phyloP scores from a whole-genome alignment of 108 stramenopile species.

The Cyclotella cryptica region DNA sequence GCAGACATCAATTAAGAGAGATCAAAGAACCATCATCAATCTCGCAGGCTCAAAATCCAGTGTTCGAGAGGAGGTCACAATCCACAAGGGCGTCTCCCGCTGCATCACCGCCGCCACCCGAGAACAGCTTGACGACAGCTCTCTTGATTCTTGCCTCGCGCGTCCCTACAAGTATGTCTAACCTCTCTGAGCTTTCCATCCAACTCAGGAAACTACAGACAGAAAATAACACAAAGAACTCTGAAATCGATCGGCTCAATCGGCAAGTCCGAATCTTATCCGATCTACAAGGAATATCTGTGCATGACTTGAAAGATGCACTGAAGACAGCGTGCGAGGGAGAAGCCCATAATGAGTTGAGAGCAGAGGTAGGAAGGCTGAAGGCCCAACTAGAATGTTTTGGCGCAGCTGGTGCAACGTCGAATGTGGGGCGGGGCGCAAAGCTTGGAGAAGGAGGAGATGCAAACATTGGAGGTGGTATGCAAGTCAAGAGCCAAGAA shows the following conservation, averaged over 20 bases:
- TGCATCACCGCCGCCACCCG: background rate
- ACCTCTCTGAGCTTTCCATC: conserved; percentile 74
- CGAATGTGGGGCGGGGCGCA: background rate
- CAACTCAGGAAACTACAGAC: conserved; percentile 75
- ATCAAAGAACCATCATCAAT: too few relatives aligned
- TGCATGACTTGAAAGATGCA: conserved; percentile 62
- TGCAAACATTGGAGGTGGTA: conserved; percentile 5
- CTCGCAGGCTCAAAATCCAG: too few relatives aligned
- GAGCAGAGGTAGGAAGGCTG: conserved; percentile 59
- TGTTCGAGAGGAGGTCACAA: too few relatives aligned
- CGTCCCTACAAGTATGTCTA: conserved; percentile 6
- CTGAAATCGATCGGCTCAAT: conserved; percentile 76
- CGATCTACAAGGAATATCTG: conserved; percentile 71
- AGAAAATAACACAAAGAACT: conserved; percentile 64
- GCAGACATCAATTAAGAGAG: too few relatives aligned
- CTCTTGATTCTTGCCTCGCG: too few relatives aligned
- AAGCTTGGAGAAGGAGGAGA: background rate
- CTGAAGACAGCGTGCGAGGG: conserved; percentile 70
- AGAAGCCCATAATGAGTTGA: conserved; percentile 77
- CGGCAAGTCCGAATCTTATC: conserved; percentile 73
- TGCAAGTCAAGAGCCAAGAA: conserved; percentile 14
- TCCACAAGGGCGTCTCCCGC: too few relatives aligned
- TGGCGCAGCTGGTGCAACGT: conserved; percentile 9
- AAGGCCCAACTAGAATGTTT: conserved; percentile 59
- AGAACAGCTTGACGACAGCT: background rate